Evolutionary conservation across 345 rosid species (phyloP).

Genomic region (Gossypium anomalum): DNA sequence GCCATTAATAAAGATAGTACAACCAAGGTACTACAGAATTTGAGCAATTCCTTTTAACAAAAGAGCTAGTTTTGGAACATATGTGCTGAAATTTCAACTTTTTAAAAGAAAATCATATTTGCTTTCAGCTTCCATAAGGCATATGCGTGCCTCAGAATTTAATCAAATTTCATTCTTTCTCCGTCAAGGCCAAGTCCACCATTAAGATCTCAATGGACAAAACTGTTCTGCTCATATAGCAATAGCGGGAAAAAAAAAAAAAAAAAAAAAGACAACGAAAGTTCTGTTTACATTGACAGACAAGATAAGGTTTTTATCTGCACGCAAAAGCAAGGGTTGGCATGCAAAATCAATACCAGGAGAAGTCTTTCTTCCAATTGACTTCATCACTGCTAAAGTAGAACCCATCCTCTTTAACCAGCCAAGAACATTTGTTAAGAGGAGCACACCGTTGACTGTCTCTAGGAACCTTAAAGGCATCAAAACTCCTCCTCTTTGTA

Average conservation of each 20-base stretch:
- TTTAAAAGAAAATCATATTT: background rate
- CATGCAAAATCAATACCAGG: conserved; percentile 41
- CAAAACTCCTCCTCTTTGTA: conserved; percentile 42
- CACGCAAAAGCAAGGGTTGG: background rate
- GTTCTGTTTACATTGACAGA: background rate
- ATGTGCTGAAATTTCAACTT: too few species aligned
- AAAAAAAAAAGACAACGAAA: background rate
- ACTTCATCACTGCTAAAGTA: conserved; percentile 82
- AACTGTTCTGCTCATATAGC: conserved; percentile 1
- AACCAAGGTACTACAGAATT: background rate
- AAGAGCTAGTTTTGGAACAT: too few species aligned
- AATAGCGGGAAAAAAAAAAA: background rate
- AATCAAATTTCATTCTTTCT: background rate
- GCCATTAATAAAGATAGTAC: background rate
- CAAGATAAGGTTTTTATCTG: background rate
- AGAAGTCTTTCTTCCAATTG: conserved; percentile 75
- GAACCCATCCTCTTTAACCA: conserved; percentile 80
- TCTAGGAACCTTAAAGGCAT: conserved; percentile 56
- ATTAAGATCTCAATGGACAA: background rate
- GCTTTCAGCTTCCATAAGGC: background rate
- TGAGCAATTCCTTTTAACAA: background rate
- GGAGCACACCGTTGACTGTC: conserved; percentile 56
- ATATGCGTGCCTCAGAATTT: background rate
- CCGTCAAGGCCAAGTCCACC: background rate
- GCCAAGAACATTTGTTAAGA: conserved; percentile 75